Conservation (phyloP, 345 rosid genomes). For the Crucihimalaya himalaica region DNA sequence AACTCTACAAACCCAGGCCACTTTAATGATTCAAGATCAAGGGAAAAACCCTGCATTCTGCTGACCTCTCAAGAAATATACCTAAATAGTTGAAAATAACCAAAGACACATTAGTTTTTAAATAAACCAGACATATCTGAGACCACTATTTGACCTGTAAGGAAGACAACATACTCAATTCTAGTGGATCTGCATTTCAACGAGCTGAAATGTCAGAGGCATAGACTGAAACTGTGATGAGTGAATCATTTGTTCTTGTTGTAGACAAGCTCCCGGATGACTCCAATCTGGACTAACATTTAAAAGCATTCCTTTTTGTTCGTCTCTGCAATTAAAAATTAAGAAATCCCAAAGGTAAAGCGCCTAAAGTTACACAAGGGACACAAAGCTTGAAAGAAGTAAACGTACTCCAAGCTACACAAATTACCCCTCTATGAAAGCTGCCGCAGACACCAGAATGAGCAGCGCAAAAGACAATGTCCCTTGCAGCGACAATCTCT, state of each 20-base stretch:
- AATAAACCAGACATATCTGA: not conserved
- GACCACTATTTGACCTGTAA: not conserved
- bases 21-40: conserved; percentile 90
- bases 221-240: conserved; percentile 94
- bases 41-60: conserved; percentile 95
- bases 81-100: conserved; percentile 47
- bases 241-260: conserved; percentile 97
- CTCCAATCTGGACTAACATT: conserved; percentile 94
- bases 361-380: not conserved
- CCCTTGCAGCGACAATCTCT: conserved; percentile 97
- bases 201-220: conserved; percentile 93
- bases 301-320: conserved; percentile 80
- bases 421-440: conserved; percentile 81
- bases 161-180: conserved; percentile 65
- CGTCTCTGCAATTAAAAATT: conserved; percentile 57
- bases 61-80: conserved; percentile 85
- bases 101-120: not conserved
- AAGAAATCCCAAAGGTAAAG: conserved; percentile 8
- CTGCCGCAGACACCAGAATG: conserved; percentile 97
- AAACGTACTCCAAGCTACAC: not conserved
- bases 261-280: conserved; percentile 81
- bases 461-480: conserved; percentile 94
- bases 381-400: not conserved
- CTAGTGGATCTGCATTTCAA: conserved; percentile 96
- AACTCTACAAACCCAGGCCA: conserved; percentile 99